phyloP scores from a whole-genome alignment of 106 monocot genomes.

The Acorus gramineus region DNA sequence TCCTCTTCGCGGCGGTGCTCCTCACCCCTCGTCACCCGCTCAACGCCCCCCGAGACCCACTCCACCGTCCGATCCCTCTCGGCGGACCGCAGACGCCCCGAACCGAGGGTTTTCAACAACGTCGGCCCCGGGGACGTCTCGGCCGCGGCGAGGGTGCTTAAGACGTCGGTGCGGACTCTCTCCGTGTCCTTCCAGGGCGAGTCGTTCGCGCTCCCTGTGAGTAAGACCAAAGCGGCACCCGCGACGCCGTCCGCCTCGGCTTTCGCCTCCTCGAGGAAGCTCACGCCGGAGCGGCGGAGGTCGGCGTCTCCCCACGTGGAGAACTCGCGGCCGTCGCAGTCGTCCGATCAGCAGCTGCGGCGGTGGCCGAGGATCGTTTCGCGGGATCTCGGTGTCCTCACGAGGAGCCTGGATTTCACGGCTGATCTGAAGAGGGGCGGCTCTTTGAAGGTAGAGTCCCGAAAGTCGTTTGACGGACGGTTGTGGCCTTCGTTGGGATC shows the following conservation, averaged over 20 bases:
- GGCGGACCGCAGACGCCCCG: constrained; percentile 7
- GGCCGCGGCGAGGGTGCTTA: too few species aligned
- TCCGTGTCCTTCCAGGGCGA: too few species aligned
- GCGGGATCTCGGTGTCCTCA: constrained; percentile 24
- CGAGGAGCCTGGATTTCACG: constrained; percentile 33
- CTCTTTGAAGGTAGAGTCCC: constrained; percentile 27
- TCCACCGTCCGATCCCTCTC: not conserved
- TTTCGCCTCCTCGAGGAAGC: constrained; percentile 1
- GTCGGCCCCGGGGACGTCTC: not conserved
- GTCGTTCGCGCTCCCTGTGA: too few species aligned
- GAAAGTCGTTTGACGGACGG: constrained; percentile 33
- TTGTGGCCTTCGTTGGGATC: constrained; percentile 51
- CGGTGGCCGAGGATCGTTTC: constrained; percentile 14
- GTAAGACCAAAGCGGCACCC: too few species aligned
- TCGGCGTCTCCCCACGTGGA: constrained; percentile 15
- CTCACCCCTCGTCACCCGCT: not conserved
- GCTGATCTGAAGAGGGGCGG: not conserved
- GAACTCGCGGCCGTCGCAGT: constrained; percentile 29
- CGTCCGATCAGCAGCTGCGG: constrained; percentile 40
- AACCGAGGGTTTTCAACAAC: not conserved
- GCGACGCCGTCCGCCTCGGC: not conserved
- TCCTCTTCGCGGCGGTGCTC: not conserved
- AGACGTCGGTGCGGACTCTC: too few species aligned
- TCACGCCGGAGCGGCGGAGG: constrained; percentile 28
- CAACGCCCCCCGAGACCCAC: not conserved